Evolutionary conservation across 441 rosid species (phyloP).

Genomic region (Eruca vesicaria): DNA sequence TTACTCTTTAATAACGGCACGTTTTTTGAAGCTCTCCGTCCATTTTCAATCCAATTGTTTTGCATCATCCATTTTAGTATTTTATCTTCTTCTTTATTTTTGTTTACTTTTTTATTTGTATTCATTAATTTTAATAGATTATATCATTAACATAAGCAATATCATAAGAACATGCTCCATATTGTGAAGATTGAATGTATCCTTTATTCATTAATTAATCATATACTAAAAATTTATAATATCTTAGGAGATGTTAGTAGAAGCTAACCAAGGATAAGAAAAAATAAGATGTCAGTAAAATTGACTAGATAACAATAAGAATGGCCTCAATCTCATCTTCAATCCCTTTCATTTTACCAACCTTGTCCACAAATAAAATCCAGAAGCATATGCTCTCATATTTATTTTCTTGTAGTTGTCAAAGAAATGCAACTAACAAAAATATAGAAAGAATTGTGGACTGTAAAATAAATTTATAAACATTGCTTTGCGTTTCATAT

Average conservation of each 20-base stretch:
- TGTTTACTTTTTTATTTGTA: background rate
- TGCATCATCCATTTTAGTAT: constrained; percentile 8
- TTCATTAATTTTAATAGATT: background rate
- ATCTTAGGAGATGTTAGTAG: background rate
- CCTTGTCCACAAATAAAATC: constrained; percentile 8
- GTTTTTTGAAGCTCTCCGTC: constrained; percentile 6
- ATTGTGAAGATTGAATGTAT: background rate
- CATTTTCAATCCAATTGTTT: background rate
- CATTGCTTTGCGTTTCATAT: background rate
- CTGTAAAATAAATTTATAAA: background rate
- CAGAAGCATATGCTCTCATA: background rate
- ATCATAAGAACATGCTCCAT: background rate
- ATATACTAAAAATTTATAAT: background rate
- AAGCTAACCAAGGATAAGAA: background rate
- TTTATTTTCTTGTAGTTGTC: background rate
- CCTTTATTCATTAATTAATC: background rate
- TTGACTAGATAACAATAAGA: constrained; percentile 14
- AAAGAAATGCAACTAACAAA: background rate
- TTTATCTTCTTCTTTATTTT: background rate
- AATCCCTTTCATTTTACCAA: constrained; percentile 2
- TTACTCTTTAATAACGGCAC: constrained; percentile 27
- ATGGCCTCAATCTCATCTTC: constrained; percentile 12
- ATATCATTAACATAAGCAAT: background rate
- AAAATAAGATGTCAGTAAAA: background rate
- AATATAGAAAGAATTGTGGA: background rate